Conservation (phyloP, 1,284 basidiomycete species). For the Mycena sp. region DNA sequence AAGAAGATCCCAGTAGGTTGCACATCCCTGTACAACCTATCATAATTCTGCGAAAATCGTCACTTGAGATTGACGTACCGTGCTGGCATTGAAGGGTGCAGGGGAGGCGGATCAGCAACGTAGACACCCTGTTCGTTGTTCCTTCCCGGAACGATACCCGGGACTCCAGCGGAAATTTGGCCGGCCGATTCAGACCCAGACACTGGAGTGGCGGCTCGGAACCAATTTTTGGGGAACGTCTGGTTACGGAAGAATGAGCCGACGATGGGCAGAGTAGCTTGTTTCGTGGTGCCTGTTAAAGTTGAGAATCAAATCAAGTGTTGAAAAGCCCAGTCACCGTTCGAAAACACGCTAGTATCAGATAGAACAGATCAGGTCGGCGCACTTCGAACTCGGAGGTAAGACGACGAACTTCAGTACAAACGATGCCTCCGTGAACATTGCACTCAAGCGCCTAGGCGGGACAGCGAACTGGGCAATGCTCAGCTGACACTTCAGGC, state of each 20-base stretch:
- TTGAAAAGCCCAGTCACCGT: neutral
- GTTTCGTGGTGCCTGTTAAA: constrained; percentile 12
- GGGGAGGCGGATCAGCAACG: constrained; percentile 11
- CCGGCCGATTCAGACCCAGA: neutral
- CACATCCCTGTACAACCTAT: constrained; percentile 6
- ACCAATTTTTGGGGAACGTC: constrained; percentile 18
- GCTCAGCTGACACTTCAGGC: neutral
- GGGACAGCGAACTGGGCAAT: constrained; percentile 6
- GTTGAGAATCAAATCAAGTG: constrained; percentile 4
- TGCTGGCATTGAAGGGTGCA: constrained; percentile 8
- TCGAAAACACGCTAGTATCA: neutral
- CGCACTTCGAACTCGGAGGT: neutral
- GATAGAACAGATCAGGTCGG: neutral
- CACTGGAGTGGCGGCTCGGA: constrained; percentile 3
- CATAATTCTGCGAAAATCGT: neutral
- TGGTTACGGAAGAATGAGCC: constrained; percentile 17
- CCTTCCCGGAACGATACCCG: neutral
- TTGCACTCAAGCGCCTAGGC: neutral
- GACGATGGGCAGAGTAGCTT: constrained; percentile 15
- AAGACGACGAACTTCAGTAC: constrained; percentile 2
- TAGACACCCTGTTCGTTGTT: constrained; percentile 16
- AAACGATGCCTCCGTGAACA: constrained; percentile 9
- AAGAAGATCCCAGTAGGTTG: constrained; percentile 5
- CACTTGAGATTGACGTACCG: constrained; percentile 5
- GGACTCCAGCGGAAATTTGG: neutral